phyloP scores from a whole-genome alignment of 163 green algal species.

The Prototheca wickerhamii region DNA sequence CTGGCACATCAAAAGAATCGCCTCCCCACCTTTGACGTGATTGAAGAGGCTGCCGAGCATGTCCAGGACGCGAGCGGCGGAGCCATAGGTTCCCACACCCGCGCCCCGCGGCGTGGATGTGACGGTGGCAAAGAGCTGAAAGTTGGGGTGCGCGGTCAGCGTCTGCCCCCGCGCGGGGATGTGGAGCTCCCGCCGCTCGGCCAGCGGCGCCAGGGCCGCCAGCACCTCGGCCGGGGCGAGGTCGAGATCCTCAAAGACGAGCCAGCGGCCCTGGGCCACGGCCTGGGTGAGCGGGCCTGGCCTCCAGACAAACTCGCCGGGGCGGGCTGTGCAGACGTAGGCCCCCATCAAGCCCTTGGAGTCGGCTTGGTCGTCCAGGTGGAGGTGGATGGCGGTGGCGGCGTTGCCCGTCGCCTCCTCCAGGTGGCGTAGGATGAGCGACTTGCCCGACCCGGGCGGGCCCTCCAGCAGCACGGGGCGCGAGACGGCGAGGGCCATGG shows the following conservation, averaged over 20 bases:
- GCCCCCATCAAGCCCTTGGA: slow-evolving; percentile 85
- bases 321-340: slow-evolving; percentile 82
- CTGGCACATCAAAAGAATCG: neutral
- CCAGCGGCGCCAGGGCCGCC: slow-evolving; percentile 71
- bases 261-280: slow-evolving; percentile 75
- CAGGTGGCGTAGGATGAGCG: slow-evolving; percentile 63
- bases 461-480: slow-evolving; percentile 82
- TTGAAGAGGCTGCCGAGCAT: slow-evolving; percentile 68
- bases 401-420: slow-evolving; percentile 63
- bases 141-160: slow-evolving; percentile 63
- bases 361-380: slow-evolving; percentile 95
- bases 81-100: slow-evolving; percentile 41
- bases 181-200: slow-evolving; percentile 73
- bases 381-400: slow-evolving; percentile 56
- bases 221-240: slow-evolving; percentile 85
- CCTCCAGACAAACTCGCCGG: slow-evolving; percentile 94
- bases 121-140: slow-evolving; percentile 86
- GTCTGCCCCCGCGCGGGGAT: slow-evolving; percentile 70
- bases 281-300: slow-evolving; percentile 86
- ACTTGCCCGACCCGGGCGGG: slow-evolving; percentile 81
- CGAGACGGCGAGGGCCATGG: slow-evolving; percentile 49
- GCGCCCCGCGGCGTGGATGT: slow-evolving; percentile 41
- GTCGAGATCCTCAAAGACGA: slow-evolving; percentile 93
- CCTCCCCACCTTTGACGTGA: slow-evolving; percentile 33
- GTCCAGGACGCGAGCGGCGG: slow-evolving; percentile 48